Evolutionary conservation across 805 yeast genomes (phyloP), one percentile per base, ranked within the genome.

Genomic region (Lachancea waltii): DNA sequence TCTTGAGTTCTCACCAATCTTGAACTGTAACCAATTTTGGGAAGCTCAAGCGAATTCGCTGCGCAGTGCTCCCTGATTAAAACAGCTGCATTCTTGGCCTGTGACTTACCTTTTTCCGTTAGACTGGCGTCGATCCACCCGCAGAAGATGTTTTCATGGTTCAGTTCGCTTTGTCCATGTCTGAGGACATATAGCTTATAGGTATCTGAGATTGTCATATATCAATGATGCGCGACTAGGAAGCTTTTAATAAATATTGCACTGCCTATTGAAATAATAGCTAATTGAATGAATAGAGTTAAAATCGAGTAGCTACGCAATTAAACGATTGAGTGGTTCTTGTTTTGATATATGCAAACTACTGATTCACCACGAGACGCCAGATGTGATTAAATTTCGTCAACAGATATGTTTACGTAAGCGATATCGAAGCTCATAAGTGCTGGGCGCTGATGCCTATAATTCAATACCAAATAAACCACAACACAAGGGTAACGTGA

Each of bases 91-190:
- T 73, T 65, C 30, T 58, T 56, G 16, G 94, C 94, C 60, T 84
- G 92, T 44, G 66, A 63, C 47, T 68, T 65, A 33, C 95, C 95
- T 44, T 73, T 71, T 6, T 65, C 77, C 3, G 89, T 79, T 50
- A 84, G 66, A 42, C 72, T 69, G 23, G 82, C 80, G 63, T 84
- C 90, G 21, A 81, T 77, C 95, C 95, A 84, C 14, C 95, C 95
- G 59, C 92, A 82, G 63, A 84, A 84, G 47, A 76, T 68, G 62
- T 81, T 77, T 54, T 74, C 74, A 56, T 80, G 77, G 58, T 84
- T 84, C 77, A 85, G 77, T 53, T 77, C 79, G 54, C 87, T 79
- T 59, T 84, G 84, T 3, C 95, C 95, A 68, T 84, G 95, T 63
- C 95, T 76, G 38, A 83, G 70, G 42, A 83, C 38, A 33, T 57